A percentile compares a stretch with the other conserved stretches of the same genome.
Evolutionary conservation across 208 protist genomes (phyloP).

Genomic region (Trypanosoma avium): DNA sequence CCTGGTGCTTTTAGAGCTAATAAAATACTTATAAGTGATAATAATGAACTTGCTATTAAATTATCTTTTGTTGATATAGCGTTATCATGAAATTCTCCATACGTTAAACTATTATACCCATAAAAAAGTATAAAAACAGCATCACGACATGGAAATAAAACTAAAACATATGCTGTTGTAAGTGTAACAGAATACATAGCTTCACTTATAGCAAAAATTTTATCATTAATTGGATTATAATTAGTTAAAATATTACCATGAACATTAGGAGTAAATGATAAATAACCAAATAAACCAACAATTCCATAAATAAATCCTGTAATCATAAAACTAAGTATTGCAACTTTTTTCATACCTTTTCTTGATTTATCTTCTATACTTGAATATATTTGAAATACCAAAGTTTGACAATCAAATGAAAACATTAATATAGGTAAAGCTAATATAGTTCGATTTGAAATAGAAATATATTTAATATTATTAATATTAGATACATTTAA

Average conservation of each 20-base stretch:
- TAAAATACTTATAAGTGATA: constrained; percentile 47
- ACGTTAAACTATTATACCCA: constrained; percentile 39
- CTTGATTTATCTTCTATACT: constrained; percentile 30
- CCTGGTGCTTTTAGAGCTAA: constrained; percentile 50
- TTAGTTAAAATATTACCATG: constrained; percentile 71
- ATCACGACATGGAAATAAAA: constrained; percentile 66
- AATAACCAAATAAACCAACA: constrained; percentile 70
- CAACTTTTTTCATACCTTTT: constrained; percentile 51
- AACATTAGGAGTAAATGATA: constrained; percentile 44
- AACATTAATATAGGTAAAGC: constrained; percentile 70
- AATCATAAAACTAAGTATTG: constrained; percentile 46
- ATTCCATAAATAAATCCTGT: constrained; percentile 52
- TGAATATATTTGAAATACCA: constrained; percentile 67
- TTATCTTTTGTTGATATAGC: constrained; percentile 39
- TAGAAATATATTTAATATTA: constrained; percentile 38
- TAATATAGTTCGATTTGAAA: constrained; percentile 39
- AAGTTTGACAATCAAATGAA: constrained; percentile 72
- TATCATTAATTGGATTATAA: constrained; percentile 60
- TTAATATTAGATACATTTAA: neutral
- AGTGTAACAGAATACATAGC: constrained; percentile 56
- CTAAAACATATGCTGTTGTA: constrained; percentile 60
- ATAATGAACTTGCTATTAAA: constrained; percentile 33
- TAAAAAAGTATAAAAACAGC: constrained; percentile 55
- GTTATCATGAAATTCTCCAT: constrained; percentile 34
- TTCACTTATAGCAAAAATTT: constrained; percentile 43